phyloP scores from a whole-genome alignment of 129 eudicot species.

The Lactuca saligna region DNA sequence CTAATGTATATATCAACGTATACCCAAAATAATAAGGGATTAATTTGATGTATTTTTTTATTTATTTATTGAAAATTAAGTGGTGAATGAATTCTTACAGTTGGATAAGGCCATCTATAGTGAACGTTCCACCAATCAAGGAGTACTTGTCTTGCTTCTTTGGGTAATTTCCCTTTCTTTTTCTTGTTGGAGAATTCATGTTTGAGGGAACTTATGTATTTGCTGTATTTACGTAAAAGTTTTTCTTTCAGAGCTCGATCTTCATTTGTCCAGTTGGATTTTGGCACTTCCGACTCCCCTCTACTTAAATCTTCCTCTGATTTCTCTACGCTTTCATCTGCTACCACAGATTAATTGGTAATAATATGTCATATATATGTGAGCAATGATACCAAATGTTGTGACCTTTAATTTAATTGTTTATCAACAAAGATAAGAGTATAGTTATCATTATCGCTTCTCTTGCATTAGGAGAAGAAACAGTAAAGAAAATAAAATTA shows the following conservation, averaged over 20 bases:
- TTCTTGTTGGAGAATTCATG: constrained; percentile 63
- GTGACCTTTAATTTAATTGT: background rate
- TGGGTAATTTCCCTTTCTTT: constrained; percentile 61
- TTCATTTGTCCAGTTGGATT: constrained; percentile 30
- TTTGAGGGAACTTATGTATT: constrained; percentile 48
- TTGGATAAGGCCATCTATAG: constrained; percentile 72
- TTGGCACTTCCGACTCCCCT: constrained; percentile 33
- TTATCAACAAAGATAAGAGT: too few relatives aligned
- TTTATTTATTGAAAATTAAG: too few relatives aligned
- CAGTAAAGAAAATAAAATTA: too few relatives aligned
- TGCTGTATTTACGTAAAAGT: constrained; percentile 53
- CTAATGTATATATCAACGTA: constrained; percentile 9
- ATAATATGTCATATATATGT: background rate
- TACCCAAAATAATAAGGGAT: too few relatives aligned
- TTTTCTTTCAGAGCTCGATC: constrained; percentile 56
- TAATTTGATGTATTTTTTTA: too few relatives aligned
- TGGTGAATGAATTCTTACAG: constrained; percentile 36
- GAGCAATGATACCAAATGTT: background rate
- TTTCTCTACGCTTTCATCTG: constrained; percentile 47
- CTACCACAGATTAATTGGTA: background rate
- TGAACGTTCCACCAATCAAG: constrained; percentile 66
- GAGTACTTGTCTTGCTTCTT: constrained; percentile 53
- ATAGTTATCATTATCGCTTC: too few relatives aligned
- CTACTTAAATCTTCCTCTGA: constrained; percentile 44
- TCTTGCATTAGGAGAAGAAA: too few relatives aligned